phyloP scores from a whole-genome alignment of 1,284 basidiomycete genomes.

The Apiotrichum gracile region DNA sequence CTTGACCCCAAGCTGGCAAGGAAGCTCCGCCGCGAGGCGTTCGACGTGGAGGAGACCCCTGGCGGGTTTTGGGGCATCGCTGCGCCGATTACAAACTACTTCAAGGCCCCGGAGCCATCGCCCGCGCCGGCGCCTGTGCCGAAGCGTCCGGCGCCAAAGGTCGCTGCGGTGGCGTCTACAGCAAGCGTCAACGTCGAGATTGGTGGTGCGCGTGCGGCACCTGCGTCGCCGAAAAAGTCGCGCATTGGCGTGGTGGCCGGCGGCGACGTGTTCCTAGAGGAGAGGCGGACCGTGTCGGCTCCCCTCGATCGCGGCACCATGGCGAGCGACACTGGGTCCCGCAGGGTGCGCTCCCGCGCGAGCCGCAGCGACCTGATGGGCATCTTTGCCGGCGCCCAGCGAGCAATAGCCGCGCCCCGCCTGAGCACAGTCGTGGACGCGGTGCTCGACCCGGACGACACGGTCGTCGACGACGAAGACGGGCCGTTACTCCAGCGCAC shows the following conservation, averaged over 20 bases:
- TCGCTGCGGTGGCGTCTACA: conserved; percentile 72
- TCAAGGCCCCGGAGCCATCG: conserved; percentile 16
- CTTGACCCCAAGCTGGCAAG: conserved; percentile 73
- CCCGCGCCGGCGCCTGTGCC: too few species aligned
- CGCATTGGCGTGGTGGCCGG: neutral
- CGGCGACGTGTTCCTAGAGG: neutral
- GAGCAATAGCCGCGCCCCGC: conserved; percentile 43
- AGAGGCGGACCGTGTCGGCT: neutral
- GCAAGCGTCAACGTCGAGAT: conserved; percentile 93
- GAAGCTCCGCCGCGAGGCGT: conserved; percentile 61
- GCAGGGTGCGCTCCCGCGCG: conserved; percentile 20
- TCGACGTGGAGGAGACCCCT: conserved; percentile 35
- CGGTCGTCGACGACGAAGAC: conserved; percentile 24
- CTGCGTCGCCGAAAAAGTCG: conserved; percentile 43
- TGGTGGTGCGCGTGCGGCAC: conserved; percentile 63
- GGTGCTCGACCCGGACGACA: conserved; percentile 58
- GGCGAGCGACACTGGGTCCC: neutral
- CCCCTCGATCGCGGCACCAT: too few species aligned
- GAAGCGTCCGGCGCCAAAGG: conserved; percentile 65
- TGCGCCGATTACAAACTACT: conserved; percentile 46
- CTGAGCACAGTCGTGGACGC: conserved; percentile 69
- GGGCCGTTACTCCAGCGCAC: conserved; percentile 56
- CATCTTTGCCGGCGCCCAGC: conserved; percentile 75
- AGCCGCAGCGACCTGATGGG: conserved; percentile 49
- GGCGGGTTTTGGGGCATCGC: conserved; percentile 60